These are phyloP conservation scores for Luffa aegyptiaca DNA, from an alignment of 306 rosid genomes.

Conservation along the genomic window DNA sequence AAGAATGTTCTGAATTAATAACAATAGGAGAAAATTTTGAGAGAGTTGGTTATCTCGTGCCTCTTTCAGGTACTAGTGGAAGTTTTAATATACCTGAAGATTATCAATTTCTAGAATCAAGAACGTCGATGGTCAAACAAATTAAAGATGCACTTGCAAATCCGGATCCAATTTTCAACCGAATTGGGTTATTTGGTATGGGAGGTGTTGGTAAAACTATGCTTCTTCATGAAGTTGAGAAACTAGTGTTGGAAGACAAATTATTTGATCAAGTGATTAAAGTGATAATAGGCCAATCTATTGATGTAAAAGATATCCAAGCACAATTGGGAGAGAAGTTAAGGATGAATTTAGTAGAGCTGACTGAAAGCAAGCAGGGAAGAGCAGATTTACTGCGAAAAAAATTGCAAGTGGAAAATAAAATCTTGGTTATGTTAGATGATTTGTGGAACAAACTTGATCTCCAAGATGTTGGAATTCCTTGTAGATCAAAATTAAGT, in stretches of 20 bases:
- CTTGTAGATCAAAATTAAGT: slow-evolving; percentile 15
- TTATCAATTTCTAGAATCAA: neutral
- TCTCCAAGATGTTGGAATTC: slow-evolving; percentile 27
- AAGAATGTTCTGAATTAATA: neutral
- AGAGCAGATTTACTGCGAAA: neutral
- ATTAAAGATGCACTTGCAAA: neutral
- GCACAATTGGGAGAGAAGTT: neutral
- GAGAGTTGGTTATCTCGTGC: neutral
- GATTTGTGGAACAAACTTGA: slow-evolving; percentile 31
- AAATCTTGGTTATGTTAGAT: slow-evolving; percentile 19
- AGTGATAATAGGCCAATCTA: neutral
- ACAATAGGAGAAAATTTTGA: neutral
- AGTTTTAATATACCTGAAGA: neutral
- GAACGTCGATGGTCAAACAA: neutral
- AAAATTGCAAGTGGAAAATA: neutral
- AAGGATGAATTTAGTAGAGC: neutral
- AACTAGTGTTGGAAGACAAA: neutral
- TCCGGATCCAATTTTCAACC: neutral
- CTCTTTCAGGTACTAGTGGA: neutral
- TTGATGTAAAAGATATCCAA: neutral
- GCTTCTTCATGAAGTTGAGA: neutral
- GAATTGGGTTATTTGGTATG: neutral
- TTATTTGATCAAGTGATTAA: neutral
- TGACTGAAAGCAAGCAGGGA: neutral
- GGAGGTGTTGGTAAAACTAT: slow-evolving; percentile 1